Evolutionary conservation across 257 asterid species (phyloP).

Genomic region (Cynanchum wilfordii): DNA sequence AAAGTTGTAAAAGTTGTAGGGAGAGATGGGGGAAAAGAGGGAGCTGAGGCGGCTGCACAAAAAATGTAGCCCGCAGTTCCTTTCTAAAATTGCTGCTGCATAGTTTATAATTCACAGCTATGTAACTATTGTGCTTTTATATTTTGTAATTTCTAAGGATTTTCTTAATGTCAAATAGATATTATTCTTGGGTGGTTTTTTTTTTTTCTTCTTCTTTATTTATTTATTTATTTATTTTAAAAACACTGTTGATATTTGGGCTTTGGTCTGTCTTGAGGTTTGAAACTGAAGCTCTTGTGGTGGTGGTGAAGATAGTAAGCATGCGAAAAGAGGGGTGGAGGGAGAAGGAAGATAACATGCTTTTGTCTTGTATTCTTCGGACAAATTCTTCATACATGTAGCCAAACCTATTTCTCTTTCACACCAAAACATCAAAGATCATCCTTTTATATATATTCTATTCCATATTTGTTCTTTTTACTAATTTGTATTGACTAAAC

Average conservation of each 20-base stretch:
- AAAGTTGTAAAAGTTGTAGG: conserved; percentile 5
- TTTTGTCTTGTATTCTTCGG: neutral
- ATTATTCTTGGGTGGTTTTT: neutral
- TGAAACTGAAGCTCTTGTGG: too few relatives aligned
- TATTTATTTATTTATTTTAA: too few relatives aligned
- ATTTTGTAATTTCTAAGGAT: neutral
- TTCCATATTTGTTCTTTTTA: too few relatives aligned
- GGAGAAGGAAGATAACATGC: neutral
- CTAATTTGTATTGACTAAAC: too few relatives aligned
- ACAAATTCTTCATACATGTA: neutral
- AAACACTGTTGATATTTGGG: too few relatives aligned
- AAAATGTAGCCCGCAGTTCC: conserved; percentile 77
- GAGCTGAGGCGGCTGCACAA: conserved; percentile 72
- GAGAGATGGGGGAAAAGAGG: neutral
- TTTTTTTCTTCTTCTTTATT: neutral
- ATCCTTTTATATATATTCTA: too few relatives aligned
- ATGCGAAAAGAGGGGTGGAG: neutral
- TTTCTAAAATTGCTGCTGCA: neutral
- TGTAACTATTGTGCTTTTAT: neutral
- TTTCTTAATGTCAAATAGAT: neutral
- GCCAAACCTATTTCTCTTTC: neutral
- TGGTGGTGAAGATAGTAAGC: neutral
- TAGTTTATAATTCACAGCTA: neutral
- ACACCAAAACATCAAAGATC: too few relatives aligned
- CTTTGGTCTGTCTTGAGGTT: too few relatives aligned